Conservation (phyloP, 1,284 basidiomycete genomes). For the Coniophora puteana region DNA sequence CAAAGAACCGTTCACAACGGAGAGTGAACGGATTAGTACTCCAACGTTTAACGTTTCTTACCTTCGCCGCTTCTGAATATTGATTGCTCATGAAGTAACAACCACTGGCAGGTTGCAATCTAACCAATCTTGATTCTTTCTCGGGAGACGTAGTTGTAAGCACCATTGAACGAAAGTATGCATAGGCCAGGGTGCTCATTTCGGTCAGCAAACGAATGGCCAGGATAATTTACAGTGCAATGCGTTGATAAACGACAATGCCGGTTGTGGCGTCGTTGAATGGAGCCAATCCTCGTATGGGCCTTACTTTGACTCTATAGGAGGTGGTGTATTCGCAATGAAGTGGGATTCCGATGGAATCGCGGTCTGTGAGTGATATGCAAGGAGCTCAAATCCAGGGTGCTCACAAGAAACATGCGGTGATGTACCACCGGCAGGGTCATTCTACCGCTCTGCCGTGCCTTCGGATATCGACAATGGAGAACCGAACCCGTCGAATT, state of each 20-base stretch:
- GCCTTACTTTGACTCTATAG: constrained; percentile 48
- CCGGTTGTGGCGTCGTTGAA: constrained; percentile 58
- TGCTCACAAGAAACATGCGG: neutral
- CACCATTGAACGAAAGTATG: constrained; percentile 9
- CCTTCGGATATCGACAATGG: constrained; percentile 48
- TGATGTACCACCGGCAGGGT: constrained; percentile 36
- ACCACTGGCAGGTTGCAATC: too few species aligned
- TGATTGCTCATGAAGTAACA: too few species aligned
- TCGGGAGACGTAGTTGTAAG: constrained; percentile 15
- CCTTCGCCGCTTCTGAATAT: too few species aligned
- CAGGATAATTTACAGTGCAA: constrained; percentile 41
- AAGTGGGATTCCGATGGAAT: constrained; percentile 56
- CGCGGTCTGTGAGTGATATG: constrained; percentile 45
- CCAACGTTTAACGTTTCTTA: too few species aligned
- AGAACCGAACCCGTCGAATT: constrained; percentile 40
- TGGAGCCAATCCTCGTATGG: constrained; percentile 57
- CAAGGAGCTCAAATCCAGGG: too few species aligned
- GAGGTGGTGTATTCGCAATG: constrained; percentile 65
- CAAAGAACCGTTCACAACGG: too few species aligned
- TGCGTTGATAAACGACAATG: constrained; percentile 36
- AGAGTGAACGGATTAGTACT: too few species aligned
- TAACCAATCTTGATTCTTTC: too few species aligned
- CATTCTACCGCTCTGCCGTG: constrained; percentile 55
- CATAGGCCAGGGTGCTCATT: neutral
- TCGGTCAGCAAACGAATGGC: constrained; percentile 33